These are phyloP conservation scores for Phalaenopsis equestris DNA, from an alignment of 106 monocot genomes.

Conservation along the genomic window DNA sequence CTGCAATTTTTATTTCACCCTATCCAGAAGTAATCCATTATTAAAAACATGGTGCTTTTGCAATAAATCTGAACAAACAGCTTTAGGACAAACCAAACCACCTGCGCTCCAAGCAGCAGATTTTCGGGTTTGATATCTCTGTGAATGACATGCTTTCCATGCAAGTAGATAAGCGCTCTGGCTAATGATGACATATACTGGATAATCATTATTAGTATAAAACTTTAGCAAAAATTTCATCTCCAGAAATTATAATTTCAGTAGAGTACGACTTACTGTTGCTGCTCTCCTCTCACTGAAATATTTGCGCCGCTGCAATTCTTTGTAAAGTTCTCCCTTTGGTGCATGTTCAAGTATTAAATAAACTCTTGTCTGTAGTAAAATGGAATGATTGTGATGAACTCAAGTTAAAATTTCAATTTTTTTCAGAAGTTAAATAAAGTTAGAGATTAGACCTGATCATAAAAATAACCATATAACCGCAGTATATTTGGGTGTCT, in stretches of 20 bases:
- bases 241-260: not conserved
- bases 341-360: conserved; percentile 91
- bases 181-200: conserved; percentile 93
- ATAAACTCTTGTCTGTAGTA: conserved; percentile 80
- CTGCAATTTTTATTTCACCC: conserved; percentile 98
- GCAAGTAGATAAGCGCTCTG: conserved; percentile 80
- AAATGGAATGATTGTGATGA: not conserved
- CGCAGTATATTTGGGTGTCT: conserved; percentile 90
- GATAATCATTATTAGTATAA: not conserved
- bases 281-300: conserved; percentile 93
- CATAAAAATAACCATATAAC: conserved; percentile 97
- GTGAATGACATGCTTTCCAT: conserved; percentile 98
- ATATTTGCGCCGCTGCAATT: conserved; percentile 86
- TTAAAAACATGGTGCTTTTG: not conserved
- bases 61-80: not conserved
- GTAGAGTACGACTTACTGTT: conserved; percentile 45
- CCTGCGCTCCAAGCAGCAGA: conserved; percentile 81
- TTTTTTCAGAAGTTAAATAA: not conserved
- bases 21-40: conserved; percentile 13
- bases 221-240: not conserved
- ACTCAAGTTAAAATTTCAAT: not conserved
- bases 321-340: conserved; percentile 97
- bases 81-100: conserved; percentile 11
- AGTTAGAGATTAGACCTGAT: conserved; percentile 54
- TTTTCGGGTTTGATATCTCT: conserved; percentile 99